Base-by-base conservation (phyloP, 768 basidiomycete genomes). In the Amylocystis lapponica region DNA sequence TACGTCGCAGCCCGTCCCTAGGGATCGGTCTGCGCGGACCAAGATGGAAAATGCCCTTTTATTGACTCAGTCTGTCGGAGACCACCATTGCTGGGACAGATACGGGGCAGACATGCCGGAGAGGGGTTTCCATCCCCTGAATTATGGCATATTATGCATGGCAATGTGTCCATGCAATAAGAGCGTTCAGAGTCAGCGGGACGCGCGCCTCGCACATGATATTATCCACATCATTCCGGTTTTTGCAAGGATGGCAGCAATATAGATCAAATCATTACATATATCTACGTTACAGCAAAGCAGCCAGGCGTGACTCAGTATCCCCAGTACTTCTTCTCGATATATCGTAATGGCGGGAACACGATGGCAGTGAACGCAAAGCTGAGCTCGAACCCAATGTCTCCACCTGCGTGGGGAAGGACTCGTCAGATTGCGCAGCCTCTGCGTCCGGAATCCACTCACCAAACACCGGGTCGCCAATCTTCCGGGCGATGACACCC, bases 11-110 rank as follows among this genome's bases (percentile, higher is more conserved):
- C 39, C 46, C 30, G 36, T 37, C 26, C 34, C 33, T 37, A 16
- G 37, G 32, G 39, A 39, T 35, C 47, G 48, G 47, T 37, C 30
- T 35, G 39, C 29, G 17, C 31, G 50, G 74, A 83, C 82, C 85
- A 53, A 86, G 21, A 84, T 63, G 44, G 76, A 51, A 10, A n/a
- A 16, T 71, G 68, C 81, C 86, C 74, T 83, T 72, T 50, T 66
- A 79, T 84, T 92, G 91, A 91, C 89, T 86, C 80, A 80, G 79
- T 67, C 77, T 68, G 70, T 66, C 63, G 46, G 58, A 86, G 76
- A 67, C 57, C 50, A 67, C 79, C 66, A 68, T 69, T 67, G 70
- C 70, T 84, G 82, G 78, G 90, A 94, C 90, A 94, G 91, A 92
- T 94, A 91, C 89, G 90, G 75, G 86, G 87, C 70, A 49, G 16